Base-by-base conservation (phyloP, 306 rosid genomes). In the Abrus precatorius region DNA sequence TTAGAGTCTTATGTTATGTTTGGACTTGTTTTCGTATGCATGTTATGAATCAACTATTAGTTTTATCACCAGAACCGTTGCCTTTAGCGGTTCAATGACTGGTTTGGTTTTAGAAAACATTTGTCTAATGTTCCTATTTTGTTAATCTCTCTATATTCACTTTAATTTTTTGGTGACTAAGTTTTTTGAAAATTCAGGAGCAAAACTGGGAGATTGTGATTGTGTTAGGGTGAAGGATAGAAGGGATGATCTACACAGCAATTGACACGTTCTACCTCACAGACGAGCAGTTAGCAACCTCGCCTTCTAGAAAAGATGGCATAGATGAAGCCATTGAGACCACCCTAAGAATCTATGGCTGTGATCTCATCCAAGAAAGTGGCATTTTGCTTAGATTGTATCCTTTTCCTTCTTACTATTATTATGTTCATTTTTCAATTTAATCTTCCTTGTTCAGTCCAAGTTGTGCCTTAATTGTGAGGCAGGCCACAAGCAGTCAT, bases 291-390 rank as follows among this genome's bases (percentile, higher is more conserved):
- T 80, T 92, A 30, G 40, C 73, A 50, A 84, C 84, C 57, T 89
- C 98, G 9, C 96, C 98, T n/a, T 92, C 97, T 38, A 84, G 92
- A 72, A 94, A 83, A 85, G 97, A 92, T 80, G 94, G 88, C 70
- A 94, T 89, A 77, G 98, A 92, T 80, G 92, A 88, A 79, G 84
- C 93, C 49, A 89, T 92, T 1, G 96, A 94, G 78, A 92, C 92
- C 76, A 81, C 91, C 49, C 94, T 94, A 67, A 85, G 98, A 88
- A 91, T 91, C 84, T 92, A 92, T 78, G 97, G 98, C 81, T 95
- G 97, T 50, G 98, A 93, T 92, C 95, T 95, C 84, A 84, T 95
- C 60, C 99, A 95, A 82, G 98, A 95, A 80, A 92, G 97, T 73
- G 99, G 98, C 82, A 95, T 95, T 84, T 85, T 95, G 85, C 99